phyloP scores from a whole-genome alignment of 129 eudicot species.

The Scalesia atractyloides region DNA sequence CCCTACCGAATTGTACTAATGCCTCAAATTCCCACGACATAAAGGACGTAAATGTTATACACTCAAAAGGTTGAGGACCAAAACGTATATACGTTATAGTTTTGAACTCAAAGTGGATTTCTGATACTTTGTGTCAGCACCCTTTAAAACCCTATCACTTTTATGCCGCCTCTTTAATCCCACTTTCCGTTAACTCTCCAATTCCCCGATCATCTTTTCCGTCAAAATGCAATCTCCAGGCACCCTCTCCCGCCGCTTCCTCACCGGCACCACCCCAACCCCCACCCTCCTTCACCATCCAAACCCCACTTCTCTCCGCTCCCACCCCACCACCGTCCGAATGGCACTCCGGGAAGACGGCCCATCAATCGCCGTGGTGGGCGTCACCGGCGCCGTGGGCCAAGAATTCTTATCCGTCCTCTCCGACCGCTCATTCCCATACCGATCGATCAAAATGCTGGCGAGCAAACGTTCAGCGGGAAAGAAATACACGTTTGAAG shows the following conservation, averaged over 20 bases:
- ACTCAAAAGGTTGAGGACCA: not conserved
- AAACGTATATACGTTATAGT: not conserved
- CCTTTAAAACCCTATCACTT: conserved; percentile 36
- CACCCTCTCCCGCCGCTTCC: too few relatives aligned
- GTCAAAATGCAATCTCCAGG: not conserved
- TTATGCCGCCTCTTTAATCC: not conserved
- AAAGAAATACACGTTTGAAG: conserved; percentile 60
- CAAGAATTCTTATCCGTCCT: conserved; percentile 93
- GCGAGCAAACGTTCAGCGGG: conserved; percentile 95
- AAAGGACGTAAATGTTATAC: not conserved
- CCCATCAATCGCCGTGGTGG: conserved; percentile 91
- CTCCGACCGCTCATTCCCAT: conserved; percentile 84
- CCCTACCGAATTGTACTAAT: too few relatives aligned
- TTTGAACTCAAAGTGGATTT: not conserved
- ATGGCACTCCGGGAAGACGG: too few relatives aligned
- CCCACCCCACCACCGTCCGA: too few relatives aligned
- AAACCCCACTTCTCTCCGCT: too few relatives aligned
- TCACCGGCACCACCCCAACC: too few relatives aligned
- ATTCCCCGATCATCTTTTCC: conserved; percentile 24
- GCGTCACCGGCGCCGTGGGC: conserved; percentile 98
- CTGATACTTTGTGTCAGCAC: not conserved
- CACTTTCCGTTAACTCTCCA: conserved; percentile 3
- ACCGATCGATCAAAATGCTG: conserved; percentile 76
- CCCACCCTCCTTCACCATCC: too few relatives aligned
- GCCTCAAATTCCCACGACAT: too few relatives aligned